A percentile compares a stretch with the other conserved stretches of the same genome.
These are phyloP conservation scores for Candida freyschussii DNA, from an alignment of 1,139 yeast species.

Conservation along the genomic window DNA sequence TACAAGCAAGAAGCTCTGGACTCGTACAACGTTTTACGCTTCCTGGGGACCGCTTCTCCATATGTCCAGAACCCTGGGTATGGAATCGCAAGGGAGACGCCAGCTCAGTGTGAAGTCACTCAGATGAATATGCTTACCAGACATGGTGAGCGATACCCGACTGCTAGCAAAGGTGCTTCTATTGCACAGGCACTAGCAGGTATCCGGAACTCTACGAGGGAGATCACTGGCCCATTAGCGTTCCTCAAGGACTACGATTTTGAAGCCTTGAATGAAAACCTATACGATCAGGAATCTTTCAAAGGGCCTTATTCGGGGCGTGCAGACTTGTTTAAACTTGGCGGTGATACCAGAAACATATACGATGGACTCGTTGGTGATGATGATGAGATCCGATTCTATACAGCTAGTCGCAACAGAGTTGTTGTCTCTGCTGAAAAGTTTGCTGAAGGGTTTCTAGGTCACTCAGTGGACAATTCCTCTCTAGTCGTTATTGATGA, in stretches of 20 bases:
- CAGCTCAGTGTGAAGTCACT: conserved; percentile 38
- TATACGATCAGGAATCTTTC: conserved; percentile 14
- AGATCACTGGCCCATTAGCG: conserved; percentile 15
- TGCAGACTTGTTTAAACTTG: conserved; percentile 14
- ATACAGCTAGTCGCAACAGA: conserved; percentile 18
- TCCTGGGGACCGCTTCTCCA: conserved; percentile 46
- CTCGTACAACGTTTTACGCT: conserved; percentile 34
- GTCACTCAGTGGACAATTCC: conserved; percentile 8
- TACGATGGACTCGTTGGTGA: conserved; percentile 12
- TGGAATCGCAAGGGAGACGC: conserved; percentile 39
- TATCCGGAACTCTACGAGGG: conserved; percentile 6
- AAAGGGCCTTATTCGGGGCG: conserved; percentile 22
- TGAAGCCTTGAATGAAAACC: conserved; percentile 9
- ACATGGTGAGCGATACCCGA: conserved; percentile 49
- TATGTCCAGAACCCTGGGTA: conserved; percentile 41
- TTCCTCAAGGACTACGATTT: conserved; percentile 16
- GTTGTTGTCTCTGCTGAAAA: conserved; percentile 19
- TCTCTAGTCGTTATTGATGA: conserved; percentile 16
- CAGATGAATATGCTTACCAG: conserved; percentile 45
- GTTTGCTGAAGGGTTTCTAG: conserved; percentile 21
- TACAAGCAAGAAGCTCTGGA: conserved; percentile 19
- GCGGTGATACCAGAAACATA: conserved; percentile 15
- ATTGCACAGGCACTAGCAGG: conserved; percentile 6
- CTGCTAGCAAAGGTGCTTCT: conserved; percentile 19
- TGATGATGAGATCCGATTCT: conserved; percentile 11